Conservation (phyloP, 768 basidiomycete species). For the Pleurotus salmoneostramineus region DNA sequence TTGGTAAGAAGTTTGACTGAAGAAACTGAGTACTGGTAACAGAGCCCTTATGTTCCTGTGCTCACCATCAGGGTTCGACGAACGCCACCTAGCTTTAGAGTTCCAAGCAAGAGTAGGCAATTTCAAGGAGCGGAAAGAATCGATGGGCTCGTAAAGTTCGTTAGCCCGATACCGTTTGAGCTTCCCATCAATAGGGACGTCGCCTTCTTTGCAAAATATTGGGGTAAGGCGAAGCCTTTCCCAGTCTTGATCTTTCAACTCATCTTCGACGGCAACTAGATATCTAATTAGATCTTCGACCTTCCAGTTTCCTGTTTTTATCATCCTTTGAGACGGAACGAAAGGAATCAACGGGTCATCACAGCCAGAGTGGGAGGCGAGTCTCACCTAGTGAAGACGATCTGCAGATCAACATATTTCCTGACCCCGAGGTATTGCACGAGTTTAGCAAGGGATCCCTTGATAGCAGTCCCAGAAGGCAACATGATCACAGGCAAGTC, state of each 20-base stretch:
- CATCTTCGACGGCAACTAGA: constrained; percentile 74
- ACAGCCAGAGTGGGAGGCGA: neutral
- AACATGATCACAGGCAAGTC: constrained; percentile 81
- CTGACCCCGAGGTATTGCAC: constrained; percentile 77
- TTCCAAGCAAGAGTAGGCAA: constrained; percentile 92
- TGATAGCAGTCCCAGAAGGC: constrained; percentile 59
- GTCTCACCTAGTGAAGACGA: constrained; percentile 80
- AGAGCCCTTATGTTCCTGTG: neutral
- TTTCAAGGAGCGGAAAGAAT: constrained; percentile 64
- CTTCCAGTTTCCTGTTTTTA: constrained; percentile 89
- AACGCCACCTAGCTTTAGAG: constrained; percentile 69
- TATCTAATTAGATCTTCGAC: constrained; percentile 83
- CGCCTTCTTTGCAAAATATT: constrained; percentile 68
- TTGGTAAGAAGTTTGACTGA: constrained; percentile 78
- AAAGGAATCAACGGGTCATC: neutral
- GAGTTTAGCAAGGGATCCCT: constrained; percentile 69
- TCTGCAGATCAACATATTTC: constrained; percentile 88
- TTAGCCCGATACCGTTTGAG: constrained; percentile 53
- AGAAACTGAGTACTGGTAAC: constrained; percentile 1
- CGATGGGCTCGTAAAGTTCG: constrained; percentile 83
- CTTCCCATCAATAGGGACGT: constrained; percentile 24
- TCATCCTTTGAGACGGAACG: constrained; percentile 52
- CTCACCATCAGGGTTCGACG: constrained; percentile 82
- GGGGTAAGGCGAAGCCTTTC: constrained; percentile 60
- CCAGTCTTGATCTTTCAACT: constrained; percentile 40